Conservation (phyloP, 257 asterid genomes). For the Primulina eburnea region DNA sequence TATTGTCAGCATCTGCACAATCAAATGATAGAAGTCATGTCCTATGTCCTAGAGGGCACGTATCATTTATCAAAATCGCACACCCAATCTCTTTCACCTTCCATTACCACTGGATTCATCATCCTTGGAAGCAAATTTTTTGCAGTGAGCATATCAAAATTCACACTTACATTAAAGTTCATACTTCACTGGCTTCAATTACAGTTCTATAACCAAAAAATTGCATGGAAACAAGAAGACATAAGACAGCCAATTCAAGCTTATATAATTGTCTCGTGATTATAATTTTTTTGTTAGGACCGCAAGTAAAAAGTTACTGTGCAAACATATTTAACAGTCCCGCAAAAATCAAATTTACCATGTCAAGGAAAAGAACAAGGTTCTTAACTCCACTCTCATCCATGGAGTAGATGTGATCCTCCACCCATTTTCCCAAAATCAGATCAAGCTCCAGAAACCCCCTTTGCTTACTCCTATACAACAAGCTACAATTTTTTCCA, state of each 20-base stretch:
- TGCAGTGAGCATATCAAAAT: too few species aligned
- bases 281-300: too few species aligned
- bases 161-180: too few species aligned
- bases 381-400: constrained; percentile 66
- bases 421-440: constrained; percentile 88
- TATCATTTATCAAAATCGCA: not conserved
- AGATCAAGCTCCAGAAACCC: constrained; percentile 89
- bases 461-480: constrained; percentile 90
- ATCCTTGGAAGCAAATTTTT: not conserved
- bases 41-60: not conserved
- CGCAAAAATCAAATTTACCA: constrained; percentile 37
- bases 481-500: constrained; percentile 44
- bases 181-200: too few species aligned
- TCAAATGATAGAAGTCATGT: not conserved
- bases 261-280: too few species aligned
- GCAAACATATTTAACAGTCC: not conserved
- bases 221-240: too few species aligned
- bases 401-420: constrained; percentile 68
- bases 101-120: not conserved
- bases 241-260: too few species aligned
- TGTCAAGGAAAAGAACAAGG: constrained; percentile 74
- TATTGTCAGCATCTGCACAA: not conserved
- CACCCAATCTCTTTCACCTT: not conserved
- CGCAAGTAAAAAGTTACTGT: too few species aligned
- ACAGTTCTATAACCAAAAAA: too few species aligned